Base-by-base conservation (phyloP, 2,329 filamentous ascomycete genomes). In the Conoideocrella luteorostrata region DNA sequence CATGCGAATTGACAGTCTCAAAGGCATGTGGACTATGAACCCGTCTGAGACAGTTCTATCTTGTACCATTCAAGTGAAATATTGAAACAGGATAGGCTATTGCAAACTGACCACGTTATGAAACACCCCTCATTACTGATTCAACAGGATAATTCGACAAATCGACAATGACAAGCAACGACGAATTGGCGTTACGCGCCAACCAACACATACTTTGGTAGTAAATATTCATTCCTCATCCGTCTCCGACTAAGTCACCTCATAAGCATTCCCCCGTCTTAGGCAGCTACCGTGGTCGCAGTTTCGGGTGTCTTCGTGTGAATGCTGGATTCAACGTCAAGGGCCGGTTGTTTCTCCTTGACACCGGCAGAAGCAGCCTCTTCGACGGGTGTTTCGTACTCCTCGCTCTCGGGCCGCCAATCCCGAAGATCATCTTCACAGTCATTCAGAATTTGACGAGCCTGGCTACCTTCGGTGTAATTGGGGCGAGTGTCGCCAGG, bases 391-490 rank as follows among this genome's bases (percentile, higher is more conserved):
- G 52, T 50, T 2, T 55, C 56, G 44, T 56, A 60, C n/a, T 47
- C 33, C 39, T 71, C 69, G 7, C 53, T 48, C 41, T 72, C 69
- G 4, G 70, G 69, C 44, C 69, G 69, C 88, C 91, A 97, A 32
- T 79, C 76, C 43, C 83, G 80, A 48, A 98, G 78, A 54, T 95
- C 88, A 43, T 88, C 84, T 65, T 98, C 93, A 33, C 89, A 90
- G 50, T 96, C 90, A 57, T 94, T 93, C 21, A 98, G 78, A 36
- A 97, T 79, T 62, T 94, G 86, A 42, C 88, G 82, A 2, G 88
- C 88, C 51, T 84, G 80, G 11, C 76, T 69, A 7, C 68, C 71
- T 46, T 82, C 69, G 28, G 78, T 71, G 60, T 93, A 97, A 0
- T 74, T 65, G n/a, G 75, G 72, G 40, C 84, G 82, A 13, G 74